Percentiles rank a stretch among this genome's conserved stretches.
Evolutionary conservation across 805 yeast genomes (phyloP).

Genomic region (Geotrichum ghanense): DNA sequence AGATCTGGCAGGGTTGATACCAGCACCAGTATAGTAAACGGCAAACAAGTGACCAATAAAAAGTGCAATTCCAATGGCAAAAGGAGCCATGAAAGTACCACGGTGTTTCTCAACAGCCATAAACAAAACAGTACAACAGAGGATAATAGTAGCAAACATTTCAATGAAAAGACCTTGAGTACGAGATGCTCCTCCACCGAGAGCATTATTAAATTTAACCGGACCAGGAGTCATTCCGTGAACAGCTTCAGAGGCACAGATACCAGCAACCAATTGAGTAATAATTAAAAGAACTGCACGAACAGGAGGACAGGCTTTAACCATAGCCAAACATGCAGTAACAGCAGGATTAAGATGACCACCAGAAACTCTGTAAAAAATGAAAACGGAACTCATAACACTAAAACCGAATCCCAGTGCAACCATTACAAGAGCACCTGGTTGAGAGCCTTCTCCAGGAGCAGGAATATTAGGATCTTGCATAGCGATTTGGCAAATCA

Average conservation of each 20-base stretch:
- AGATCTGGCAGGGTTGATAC: slow-evolving; percentile 83
- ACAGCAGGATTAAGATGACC: slow-evolving; percentile 90
- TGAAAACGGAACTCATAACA: slow-evolving; percentile 60
- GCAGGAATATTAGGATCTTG: slow-evolving; percentile 31
- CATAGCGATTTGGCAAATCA: slow-evolving; percentile 78
- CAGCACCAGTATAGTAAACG: slow-evolving; percentile 82
- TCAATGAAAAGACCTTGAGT: slow-evolving; percentile 72
- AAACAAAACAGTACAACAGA: slow-evolving; percentile 68
- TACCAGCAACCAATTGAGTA: slow-evolving; percentile 71
- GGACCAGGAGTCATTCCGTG: slow-evolving; percentile 76
- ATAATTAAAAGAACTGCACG: slow-evolving; percentile 56
- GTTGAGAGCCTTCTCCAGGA: slow-evolving; percentile 37
- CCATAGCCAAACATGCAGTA: slow-evolving; percentile 58
- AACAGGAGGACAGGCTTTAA: slow-evolving; percentile 61
- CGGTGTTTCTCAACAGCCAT: slow-evolving; percentile 74
- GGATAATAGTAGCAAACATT: slow-evolving; percentile 64
- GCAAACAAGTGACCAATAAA: slow-evolving; percentile 73
- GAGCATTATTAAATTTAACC: slow-evolving; percentile 54
- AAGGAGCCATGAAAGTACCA: slow-evolving; percentile 69
- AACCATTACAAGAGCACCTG: slow-evolving; percentile 65
- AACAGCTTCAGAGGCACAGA: slow-evolving; percentile 89
- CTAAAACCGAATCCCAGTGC: slow-evolving; percentile 81
- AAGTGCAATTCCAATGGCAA: slow-evolving; percentile 71
- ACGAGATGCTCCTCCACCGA: slow-evolving; percentile 63
- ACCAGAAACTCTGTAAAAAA: slow-evolving; percentile 69